These are phyloP conservation scores for Zygosaccharomyces pseudobailii DNA, from an alignment of 1,139 yeast genomes.

Conservation along the genomic window DNA sequence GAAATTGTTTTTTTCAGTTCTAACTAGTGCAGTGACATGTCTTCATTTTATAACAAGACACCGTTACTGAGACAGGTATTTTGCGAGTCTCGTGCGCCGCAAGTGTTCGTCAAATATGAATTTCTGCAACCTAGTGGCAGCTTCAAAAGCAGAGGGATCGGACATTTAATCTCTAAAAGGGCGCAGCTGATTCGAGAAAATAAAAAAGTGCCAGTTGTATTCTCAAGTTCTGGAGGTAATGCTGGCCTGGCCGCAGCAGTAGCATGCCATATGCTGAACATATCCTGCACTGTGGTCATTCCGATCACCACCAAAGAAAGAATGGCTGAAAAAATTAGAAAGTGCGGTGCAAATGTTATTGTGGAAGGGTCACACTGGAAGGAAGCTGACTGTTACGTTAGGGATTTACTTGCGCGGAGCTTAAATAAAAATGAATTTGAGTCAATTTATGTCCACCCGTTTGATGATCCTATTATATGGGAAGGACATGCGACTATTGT, in stretches of 20 bases:
- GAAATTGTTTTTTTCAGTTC: neutral
- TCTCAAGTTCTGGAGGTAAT: conserved; percentile 70
- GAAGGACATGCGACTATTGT: conserved; percentile 60
- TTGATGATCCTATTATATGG: conserved; percentile 61
- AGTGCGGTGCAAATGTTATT: conserved; percentile 51
- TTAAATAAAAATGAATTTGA: conserved; percentile 30
- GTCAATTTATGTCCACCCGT: conserved; percentile 67
- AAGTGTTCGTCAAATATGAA: conserved; percentile 57
- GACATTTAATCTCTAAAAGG: conserved; percentile 41
- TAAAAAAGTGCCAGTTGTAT: conserved; percentile 41
- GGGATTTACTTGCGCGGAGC: conserved; percentile 37
- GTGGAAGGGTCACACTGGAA: conserved; percentile 56
- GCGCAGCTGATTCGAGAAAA: conserved; percentile 19
- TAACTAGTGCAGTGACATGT: neutral
- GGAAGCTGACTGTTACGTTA: conserved; percentile 58
- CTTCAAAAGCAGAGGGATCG: conserved; percentile 66
- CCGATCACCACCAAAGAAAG: conserved; percentile 45
- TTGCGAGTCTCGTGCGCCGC: conserved; percentile 37
- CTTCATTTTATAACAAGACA: conserved; percentile 36
- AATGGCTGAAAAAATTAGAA: conserved; percentile 40
- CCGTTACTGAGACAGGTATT: conserved; percentile 39
- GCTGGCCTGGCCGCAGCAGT: conserved; percentile 76
- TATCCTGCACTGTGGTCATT: conserved; percentile 61
- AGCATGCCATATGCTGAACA: conserved; percentile 44
- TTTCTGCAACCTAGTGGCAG: conserved; percentile 68